Percentiles rank a stretch among this genome's conserved stretches.
phyloP scores from a whole-genome alignment of 2,329 filamentous ascomycete species.

The Alternaria brassicae region DNA sequence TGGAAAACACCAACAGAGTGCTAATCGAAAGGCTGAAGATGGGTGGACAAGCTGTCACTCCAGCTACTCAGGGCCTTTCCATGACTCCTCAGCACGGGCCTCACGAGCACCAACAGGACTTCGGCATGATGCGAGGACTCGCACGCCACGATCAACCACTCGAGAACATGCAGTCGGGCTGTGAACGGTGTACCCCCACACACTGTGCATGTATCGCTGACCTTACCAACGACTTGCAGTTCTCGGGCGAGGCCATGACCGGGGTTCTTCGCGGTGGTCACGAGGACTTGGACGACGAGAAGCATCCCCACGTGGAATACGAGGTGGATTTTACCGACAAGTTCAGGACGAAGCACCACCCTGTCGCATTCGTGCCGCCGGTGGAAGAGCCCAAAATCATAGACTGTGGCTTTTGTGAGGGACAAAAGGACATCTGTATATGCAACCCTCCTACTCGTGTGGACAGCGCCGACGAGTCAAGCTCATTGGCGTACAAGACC shows the following conservation, averaged over 20 bases:
- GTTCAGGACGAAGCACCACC: conserved; percentile 19
- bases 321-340: conserved; percentile 48
- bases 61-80: background rate
- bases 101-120: background rate
- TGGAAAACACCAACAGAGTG: background rate
- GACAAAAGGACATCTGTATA: conserved; percentile 40
- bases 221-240: conserved; percentile 30
- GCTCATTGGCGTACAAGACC: conserved; percentile 12
- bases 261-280: conserved; percentile 18
- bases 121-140: background rate
- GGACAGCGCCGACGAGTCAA: conserved; percentile 20
- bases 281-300: conserved; percentile 9
- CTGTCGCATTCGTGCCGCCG: conserved; percentile 30
- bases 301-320: conserved; percentile 8
- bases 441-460: conserved; percentile 34
- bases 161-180: conserved; percentile 25
- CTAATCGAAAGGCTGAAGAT: background rate
- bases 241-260: conserved; percentile 26
- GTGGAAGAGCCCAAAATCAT: conserved; percentile 24
- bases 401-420: conserved; percentile 45
- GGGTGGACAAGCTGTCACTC: background rate
- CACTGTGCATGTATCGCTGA: conserved; percentile 45
- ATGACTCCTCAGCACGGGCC: background rate
- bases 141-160: background rate
- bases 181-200: conserved; percentile 40